Base-by-base conservation (phyloP, 2,329 filamentous ascomycete genomes). In the Penicillium sp. region DNA sequence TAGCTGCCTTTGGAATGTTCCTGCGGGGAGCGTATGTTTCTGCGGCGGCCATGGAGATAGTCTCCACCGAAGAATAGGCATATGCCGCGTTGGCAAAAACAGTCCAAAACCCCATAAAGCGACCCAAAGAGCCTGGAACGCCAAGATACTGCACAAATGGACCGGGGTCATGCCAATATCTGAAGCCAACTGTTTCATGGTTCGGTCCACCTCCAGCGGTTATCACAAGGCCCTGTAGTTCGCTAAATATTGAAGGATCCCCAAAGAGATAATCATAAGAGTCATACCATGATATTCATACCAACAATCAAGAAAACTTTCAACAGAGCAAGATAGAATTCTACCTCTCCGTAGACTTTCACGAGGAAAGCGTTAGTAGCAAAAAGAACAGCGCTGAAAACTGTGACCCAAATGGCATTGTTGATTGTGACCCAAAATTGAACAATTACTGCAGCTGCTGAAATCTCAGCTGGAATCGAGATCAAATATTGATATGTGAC, bases 291-390 rank as follows among this genome's bases (percentile, higher is more conserved):
- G 50, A 87, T 78, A 62, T 85, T 83, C 57, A 89, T 75, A 48
- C 83, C 82, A 54, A 88, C 68, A 40, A 88, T 80, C 31, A 87
- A 74, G 13, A 82, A 68, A 54, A 88, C 80, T 66, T 87, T 83
- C 61, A 85, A 71, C n/a, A 79, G 63, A 1, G 79, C 77, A 54
- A 82, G 81, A 14, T 72, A 68, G 58, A 81, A 82, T 62, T 82
- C 80, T 42, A 86, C 75, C 68, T 86, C 83, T 3, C 73, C 74
- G 52, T 75, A 76, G 2, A 75, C 59, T 1, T 70, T 61, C 21
- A 76, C 67, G 19, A 72, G 70, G 5, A 66, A 60, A 9, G 75
- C 58, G 6, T 66, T 68, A 3, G 68, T 66, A 1, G 64, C 44
- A 28, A 75, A 61, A 10, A 69, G 69, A 21, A 75, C 19, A 7